These are phyloP conservation scores for Aspergillus fumigatus DNA, from an alignment of 2,329 filamentous ascomycete genomes.

Conservation along the genomic window DNA sequence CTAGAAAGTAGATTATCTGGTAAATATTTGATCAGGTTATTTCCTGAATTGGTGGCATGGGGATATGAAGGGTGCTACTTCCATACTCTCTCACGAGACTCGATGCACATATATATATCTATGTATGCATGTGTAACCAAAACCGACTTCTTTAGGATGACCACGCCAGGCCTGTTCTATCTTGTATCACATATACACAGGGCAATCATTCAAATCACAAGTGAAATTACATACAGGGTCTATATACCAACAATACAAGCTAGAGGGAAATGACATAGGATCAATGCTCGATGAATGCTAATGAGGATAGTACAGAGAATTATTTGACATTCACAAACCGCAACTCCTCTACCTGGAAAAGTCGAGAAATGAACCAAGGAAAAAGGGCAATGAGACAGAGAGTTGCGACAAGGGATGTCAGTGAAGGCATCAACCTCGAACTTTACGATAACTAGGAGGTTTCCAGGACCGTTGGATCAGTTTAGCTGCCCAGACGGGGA, in stretches of 20 bases:
- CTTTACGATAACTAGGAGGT: constrained; percentile 92
- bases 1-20: neutral
- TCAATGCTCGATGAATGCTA: neutral
- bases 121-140: no score
- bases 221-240: neutral
- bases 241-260: neutral
- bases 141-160: no score
- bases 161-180: no score
- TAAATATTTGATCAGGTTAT: neutral
- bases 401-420: neutral
- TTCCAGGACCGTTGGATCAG: constrained; percentile 78
- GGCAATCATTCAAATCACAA: neutral
- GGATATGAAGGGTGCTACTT: neutral
- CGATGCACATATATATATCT: no score
- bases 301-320: neutral
- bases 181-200: no score
- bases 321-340: neutral
- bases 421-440: constrained; percentile 42
- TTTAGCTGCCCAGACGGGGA: constrained; percentile 85
- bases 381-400: neutral
- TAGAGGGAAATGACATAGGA: neutral
- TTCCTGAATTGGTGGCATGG: neutral
- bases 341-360: neutral
- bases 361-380: neutral
- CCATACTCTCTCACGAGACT: neutral